These are phyloP conservation scores for Micractinium sp. DNA, from an alignment of 139 green algal species.

Conservation along the genomic window DNA sequence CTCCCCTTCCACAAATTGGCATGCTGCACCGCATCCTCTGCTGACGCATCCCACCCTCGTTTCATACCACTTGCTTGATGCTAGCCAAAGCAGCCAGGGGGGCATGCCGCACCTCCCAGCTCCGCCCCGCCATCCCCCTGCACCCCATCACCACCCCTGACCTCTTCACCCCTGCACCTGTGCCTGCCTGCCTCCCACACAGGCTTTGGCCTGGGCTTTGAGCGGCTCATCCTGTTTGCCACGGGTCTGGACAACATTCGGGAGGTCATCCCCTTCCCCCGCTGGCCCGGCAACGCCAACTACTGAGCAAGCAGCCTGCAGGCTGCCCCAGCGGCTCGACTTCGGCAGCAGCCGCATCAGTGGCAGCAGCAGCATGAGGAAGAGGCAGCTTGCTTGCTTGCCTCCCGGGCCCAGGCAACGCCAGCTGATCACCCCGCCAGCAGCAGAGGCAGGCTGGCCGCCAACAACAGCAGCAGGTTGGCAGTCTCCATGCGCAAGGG, in stretches of 20 bases:
- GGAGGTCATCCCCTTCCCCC: slow-evolving; percentile 98
- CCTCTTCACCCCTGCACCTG: not conserved
- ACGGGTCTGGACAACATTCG: slow-evolving; percentile 99
- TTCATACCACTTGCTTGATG: not conserved
- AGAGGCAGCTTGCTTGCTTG: too few species aligned
- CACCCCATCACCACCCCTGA: too few species aligned
- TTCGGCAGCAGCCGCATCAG: not conserved
- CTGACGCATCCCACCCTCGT: too few species aligned
- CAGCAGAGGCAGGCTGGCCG: too few species aligned
- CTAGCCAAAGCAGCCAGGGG: too few species aligned
- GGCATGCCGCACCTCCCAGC: not conserved
- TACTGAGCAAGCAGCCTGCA: slow-evolving; percentile 52
- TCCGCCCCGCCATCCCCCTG: too few species aligned
- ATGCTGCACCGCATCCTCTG: too few species aligned
- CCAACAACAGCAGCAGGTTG: too few species aligned
- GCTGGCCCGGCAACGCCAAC: slow-evolving; percentile 91
- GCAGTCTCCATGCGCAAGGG: too few species aligned
- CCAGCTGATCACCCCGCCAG: too few species aligned
- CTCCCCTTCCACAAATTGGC: not conserved
- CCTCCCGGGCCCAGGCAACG: too few species aligned
- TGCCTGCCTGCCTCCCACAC: not conserved
- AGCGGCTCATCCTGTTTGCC: slow-evolving; percentile 96
- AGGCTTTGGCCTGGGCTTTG: slow-evolving; percentile 98
- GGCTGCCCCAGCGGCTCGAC: not conserved
- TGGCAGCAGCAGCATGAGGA: not conserved